These are phyloP conservation scores for Pulveroboletus ravenelii DNA, from an alignment of 768 basidiomycete genomes.

Conservation along the genomic window DNA sequence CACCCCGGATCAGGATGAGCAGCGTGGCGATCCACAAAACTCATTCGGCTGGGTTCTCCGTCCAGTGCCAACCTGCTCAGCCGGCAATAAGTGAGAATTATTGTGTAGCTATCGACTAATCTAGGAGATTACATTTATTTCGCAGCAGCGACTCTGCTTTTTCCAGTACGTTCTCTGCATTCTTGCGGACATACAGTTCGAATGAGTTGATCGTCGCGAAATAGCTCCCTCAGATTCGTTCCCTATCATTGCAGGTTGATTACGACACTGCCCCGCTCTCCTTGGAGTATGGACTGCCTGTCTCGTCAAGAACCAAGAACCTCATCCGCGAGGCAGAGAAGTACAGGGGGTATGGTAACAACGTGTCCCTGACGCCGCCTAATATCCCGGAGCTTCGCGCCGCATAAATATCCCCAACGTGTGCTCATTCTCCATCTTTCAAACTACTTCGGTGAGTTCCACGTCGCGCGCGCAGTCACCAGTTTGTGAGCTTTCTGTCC, in stretches of 20 bases:
- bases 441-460: slow-evolving; percentile 10
- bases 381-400: slow-evolving; percentile 6
- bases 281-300: not conserved
- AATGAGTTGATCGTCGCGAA: not conserved
- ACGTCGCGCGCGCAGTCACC: slow-evolving; percentile 6
- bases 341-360: slow-evolving; percentile 4
- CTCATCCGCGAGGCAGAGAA: slow-evolving; percentile 17
- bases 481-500: slow-evolving; percentile 4
- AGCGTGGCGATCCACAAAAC: not conserved
- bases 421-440: slow-evolving; percentile 7
- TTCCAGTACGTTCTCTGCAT: not conserved
- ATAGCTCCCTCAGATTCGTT: not conserved
- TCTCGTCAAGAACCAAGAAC: slow-evolving; percentile 4
- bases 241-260: not conserved
- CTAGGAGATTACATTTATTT: too few species aligned
- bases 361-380: slow-evolving; percentile 10
- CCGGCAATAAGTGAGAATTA: not conserved
- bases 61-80: not conserved
- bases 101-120: too few species aligned
- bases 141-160: not conserved
- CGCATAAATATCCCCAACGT: slow-evolving; percentile 17
- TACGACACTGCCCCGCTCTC: not conserved
- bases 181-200: too few species aligned
- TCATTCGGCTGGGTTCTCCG: too few species aligned
- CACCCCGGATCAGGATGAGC: too few species aligned